phyloP scores from a whole-genome alignment of 345 rosid genomes.

The Lumnitzera racemosa region DNA sequence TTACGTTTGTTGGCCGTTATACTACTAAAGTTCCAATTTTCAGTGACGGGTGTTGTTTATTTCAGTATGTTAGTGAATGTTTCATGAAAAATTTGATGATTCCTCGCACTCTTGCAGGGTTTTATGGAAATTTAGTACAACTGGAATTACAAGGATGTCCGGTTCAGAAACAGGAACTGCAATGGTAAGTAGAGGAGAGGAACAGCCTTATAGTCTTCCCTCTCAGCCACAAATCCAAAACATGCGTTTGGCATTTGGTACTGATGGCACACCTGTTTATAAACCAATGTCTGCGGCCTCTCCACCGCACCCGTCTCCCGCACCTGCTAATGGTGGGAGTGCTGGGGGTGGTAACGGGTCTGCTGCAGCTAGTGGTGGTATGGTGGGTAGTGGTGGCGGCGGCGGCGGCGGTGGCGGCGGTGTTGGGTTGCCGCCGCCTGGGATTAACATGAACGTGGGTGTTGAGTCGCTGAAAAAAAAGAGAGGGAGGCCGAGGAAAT shows the following conservation, averaged over 20 bases:
- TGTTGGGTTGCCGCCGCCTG: constrained; percentile 6
- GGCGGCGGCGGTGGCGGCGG: constrained; percentile 7
- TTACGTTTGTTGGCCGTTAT: neutral
- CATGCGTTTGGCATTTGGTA: constrained; percentile 17
- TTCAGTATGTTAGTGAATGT: neutral
- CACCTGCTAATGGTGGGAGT: constrained; percentile 2
- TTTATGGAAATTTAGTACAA: neutral
- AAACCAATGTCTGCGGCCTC: constrained; percentile 12
- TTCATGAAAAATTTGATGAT: neutral
- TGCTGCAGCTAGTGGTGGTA: constrained; percentile 13
- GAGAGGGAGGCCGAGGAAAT: constrained; percentile 72
- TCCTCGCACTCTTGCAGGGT: constrained; percentile 6
- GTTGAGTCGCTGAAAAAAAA: constrained; percentile 41
- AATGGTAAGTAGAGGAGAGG: constrained; percentile 16
- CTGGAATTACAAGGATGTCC: constrained; percentile 4
- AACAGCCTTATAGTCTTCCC: constrained; percentile 2
- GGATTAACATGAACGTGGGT: constrained; percentile 25
- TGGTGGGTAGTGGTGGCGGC: constrained; percentile 5
- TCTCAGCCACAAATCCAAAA: constrained; percentile 14
- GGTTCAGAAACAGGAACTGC: constrained; percentile 6
- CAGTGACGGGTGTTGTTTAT: neutral
- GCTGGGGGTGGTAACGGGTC: constrained; percentile 3
- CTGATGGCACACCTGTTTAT: constrained; percentile 17
- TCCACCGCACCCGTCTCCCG: constrained; percentile 6
- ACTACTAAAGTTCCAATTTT: neutral